These are phyloP conservation scores for Binderoboletus segoi DNA, from an alignment of 1,284 basidiomycete genomes.

Conservation along the genomic window DNA sequence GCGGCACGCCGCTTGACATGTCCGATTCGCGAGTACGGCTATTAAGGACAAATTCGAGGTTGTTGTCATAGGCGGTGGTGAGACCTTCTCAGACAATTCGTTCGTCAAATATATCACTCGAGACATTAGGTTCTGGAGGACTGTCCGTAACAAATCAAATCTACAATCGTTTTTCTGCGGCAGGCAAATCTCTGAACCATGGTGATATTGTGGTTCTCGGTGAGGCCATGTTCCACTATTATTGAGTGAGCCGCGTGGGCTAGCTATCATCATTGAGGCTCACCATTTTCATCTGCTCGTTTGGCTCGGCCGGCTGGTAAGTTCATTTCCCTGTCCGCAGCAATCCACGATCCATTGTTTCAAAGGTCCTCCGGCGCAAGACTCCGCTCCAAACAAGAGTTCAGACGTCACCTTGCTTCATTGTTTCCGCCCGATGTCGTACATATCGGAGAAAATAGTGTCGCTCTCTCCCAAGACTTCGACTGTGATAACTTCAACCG, in stretches of 20 bases:
- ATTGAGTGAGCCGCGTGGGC: conserved; percentile 54
- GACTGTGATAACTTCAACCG: conserved; percentile 70
- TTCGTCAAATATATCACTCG: not conserved
- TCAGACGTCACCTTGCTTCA: conserved; percentile 66
- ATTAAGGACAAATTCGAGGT: conserved; percentile 58
- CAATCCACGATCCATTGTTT: conserved; percentile 11
- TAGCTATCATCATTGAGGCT: conserved; percentile 8
- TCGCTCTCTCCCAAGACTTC: conserved; percentile 79
- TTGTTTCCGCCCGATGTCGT: conserved; percentile 77
- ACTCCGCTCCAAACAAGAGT: conserved; percentile 68
- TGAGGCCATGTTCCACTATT: conserved; percentile 73
- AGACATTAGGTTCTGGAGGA: conserved; percentile 68
- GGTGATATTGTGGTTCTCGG: conserved; percentile 89
- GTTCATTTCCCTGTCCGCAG: conserved; percentile 10
- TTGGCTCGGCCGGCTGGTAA: conserved; percentile 85
- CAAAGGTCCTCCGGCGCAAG: conserved; percentile 90
- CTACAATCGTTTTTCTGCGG: conserved; percentile 72
- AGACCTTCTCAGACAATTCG: conserved; percentile 16
- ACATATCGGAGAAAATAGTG: conserved; percentile 74
- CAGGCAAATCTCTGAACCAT: conserved; percentile 65
- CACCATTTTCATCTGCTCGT: not conserved
- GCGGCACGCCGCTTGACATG: conserved; percentile 6
- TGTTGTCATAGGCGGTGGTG: conserved; percentile 69
- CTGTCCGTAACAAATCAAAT: conserved; percentile 83
- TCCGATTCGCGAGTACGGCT: conserved; percentile 43